These are phyloP conservation scores for Bruguiera parviflora DNA, from an alignment of 345 rosid genomes.

Conservation along the genomic window DNA sequence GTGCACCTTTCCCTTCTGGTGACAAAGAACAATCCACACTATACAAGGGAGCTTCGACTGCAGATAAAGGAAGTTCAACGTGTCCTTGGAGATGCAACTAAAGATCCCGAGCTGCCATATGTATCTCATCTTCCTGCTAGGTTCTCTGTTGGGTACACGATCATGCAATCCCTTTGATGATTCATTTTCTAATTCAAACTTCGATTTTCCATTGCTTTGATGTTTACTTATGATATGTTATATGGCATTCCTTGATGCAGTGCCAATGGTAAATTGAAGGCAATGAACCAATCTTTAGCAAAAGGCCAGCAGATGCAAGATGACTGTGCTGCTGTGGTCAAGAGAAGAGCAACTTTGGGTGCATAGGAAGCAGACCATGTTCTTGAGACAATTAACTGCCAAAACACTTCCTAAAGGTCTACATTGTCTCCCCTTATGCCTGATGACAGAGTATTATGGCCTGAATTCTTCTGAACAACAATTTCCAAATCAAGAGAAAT, in stretches of 20 bases:
- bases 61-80: slow-evolving; percentile 81
- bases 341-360: slow-evolving; percentile 95
- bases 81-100: slow-evolving; percentile 63
- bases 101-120: slow-evolving; percentile 68
- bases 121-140: not conserved
- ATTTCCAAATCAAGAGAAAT: slow-evolving; percentile 64
- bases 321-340: slow-evolving; percentile 80
- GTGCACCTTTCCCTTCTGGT: slow-evolving; percentile 86
- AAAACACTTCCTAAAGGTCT: slow-evolving; percentile 96
- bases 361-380: slow-evolving; percentile 87
- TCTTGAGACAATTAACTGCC: slow-evolving; percentile 93
- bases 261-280: slow-evolving; percentile 61
- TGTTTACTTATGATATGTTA: slow-evolving; percentile 3
- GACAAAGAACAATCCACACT: slow-evolving; percentile 58
- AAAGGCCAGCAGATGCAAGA: slow-evolving; percentile 86
- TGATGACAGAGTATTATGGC: slow-evolving; percentile 68
- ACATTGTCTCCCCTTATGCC: slow-evolving; percentile 95
- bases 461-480: slow-evolving; percentile 63
- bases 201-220: slow-evolving; percentile 2
- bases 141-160: not conserved
- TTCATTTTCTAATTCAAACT: not conserved
- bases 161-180: not conserved
- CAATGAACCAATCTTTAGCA: slow-evolving; percentile 79
- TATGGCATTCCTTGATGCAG: slow-evolving; percentile 31
- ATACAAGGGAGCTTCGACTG: slow-evolving; percentile 76